A percentile compares a stretch with the other conserved stretches of the same genome.
These are phyloP conservation scores for Backusella circina DNA, from an alignment of 192 early-diverging fungal species.

Conservation along the genomic window DNA sequence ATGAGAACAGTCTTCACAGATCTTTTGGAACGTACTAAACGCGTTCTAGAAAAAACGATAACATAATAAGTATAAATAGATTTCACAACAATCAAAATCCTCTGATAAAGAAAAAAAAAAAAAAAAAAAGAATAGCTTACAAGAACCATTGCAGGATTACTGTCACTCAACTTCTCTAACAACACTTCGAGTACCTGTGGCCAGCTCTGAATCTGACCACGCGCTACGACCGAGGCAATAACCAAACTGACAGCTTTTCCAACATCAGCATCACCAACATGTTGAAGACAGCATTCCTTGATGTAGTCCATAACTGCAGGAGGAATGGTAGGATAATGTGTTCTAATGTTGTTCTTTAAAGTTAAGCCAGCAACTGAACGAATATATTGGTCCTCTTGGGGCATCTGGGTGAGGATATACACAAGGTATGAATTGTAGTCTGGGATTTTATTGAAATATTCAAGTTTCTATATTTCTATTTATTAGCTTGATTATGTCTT, in stretches of 20 bases:
- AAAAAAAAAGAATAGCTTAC: conserved; percentile 36
- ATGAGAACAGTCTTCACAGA: conserved; percentile 91
- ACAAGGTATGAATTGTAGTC: conserved; percentile 93
- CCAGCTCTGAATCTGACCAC: conserved; percentile 70
- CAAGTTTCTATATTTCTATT: conserved; percentile 55
- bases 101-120: not conserved
- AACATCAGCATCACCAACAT: conserved; percentile 72
- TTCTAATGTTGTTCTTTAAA: conserved; percentile 78
- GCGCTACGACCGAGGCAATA: conserved; percentile 80
- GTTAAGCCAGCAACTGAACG: conserved; percentile 87
- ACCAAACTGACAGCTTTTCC: conserved; percentile 83
- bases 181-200: conserved; percentile 79
- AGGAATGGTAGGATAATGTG: conserved; percentile 53
- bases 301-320: conserved; percentile 44
- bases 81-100: not conserved
- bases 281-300: conserved; percentile 31
- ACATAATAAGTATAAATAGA: not conserved
- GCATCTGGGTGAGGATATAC: conserved; percentile 78
- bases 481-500: not conserved
- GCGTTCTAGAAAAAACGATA: conserved; percentile 52
- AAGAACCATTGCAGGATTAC: conserved; percentile 71
- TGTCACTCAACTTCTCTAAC: conserved; percentile 72
- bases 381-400: conserved; percentile 64
- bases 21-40: conserved; percentile 85
- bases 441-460: conserved; percentile 78